phyloP scores from a whole-genome alignment of 768 basidiomycete genomes.

The Ephemerocybe angulata region DNA sequence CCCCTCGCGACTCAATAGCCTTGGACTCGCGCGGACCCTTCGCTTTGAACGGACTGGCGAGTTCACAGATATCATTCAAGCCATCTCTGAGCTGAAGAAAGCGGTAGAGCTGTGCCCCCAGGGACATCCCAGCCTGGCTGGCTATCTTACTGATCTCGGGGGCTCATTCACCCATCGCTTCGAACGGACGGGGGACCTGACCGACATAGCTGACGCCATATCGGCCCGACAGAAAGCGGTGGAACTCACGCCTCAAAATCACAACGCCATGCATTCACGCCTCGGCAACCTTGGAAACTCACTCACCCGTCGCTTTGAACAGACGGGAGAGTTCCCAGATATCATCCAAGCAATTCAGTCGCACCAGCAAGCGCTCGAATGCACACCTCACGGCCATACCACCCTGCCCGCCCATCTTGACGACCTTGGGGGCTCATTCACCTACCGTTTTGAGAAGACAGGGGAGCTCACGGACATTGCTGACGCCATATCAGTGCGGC shows the following conservation, averaged over 20 bases:
- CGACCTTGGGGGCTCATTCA: slow-evolving; percentile 17
- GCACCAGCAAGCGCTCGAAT: not conserved
- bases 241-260: no score
- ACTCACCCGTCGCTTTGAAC: not conserved
- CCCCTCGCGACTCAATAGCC: not conserved
- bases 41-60: not conserved
- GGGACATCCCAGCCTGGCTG: not conserved
- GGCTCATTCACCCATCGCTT: no score
- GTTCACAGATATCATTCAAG: not conserved
- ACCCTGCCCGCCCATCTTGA: not conserved
- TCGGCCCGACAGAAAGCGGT: no score
- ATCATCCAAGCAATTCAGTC: not conserved
- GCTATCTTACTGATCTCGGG: not conserved
- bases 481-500: no score
- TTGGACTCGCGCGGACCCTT: not conserved
- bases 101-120: not conserved
- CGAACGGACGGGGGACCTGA: no score
- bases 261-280: no score
- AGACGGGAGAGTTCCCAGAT: not conserved
- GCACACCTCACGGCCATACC: not conserved
- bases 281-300: not conserved
- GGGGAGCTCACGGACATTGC: not conserved
- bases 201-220: no score
- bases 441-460: no score
- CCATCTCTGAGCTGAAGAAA: not conserved